These are phyloP conservation scores for Kodamaea ohmeri DNA, from an alignment of 1,139 yeast genomes.

Conservation along the genomic window DNA sequence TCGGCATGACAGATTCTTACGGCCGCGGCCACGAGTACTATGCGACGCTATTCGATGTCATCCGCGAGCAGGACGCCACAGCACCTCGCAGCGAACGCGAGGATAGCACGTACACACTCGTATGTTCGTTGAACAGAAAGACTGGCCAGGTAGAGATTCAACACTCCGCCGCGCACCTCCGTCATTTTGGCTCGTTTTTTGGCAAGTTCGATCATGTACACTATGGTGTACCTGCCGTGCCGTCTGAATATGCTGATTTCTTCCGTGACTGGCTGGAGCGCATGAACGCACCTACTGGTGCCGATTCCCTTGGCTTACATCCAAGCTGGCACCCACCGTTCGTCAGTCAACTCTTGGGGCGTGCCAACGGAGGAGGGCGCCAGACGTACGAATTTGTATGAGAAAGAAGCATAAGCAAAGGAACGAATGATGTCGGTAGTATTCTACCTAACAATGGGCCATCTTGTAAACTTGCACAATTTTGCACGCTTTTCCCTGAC, in stretches of 20 bases:
- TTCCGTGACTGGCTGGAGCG: conserved; percentile 11
- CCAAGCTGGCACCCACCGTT: conserved; percentile 12
- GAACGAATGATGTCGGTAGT: background rate
- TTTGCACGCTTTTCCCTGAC: too few species aligned
- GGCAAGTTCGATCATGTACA: conserved; percentile 7
- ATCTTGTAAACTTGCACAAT: too few species aligned
- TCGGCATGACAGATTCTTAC: conserved; percentile 5
- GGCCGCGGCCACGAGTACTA: conserved; percentile 10
- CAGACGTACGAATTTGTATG: conserved; percentile 12
- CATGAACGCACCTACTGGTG: conserved; percentile 8
- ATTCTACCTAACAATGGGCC: too few species aligned
- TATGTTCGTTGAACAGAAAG: conserved; percentile 35
- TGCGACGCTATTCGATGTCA: conserved; percentile 4
- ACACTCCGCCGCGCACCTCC: conserved; percentile 15
- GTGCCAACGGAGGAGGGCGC: conserved; percentile 12
- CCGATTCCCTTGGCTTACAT: conserved; percentile 6
- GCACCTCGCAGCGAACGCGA: conserved; percentile 10
- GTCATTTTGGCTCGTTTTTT: conserved; percentile 10
- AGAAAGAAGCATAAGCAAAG: too few species aligned
- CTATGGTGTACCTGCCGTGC: conserved; percentile 5
- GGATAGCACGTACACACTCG: conserved; percentile 14
- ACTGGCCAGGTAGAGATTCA: conserved; percentile 27
- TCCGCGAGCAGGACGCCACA: conserved; percentile 6
- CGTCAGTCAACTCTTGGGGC: conserved; percentile 10
- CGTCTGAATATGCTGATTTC: conserved; percentile 8